Evolutionary conservation across 305 asterid species (phyloP), one percentile per base, ranked within the genome.

Genomic region (Solanum hybrid): DNA sequence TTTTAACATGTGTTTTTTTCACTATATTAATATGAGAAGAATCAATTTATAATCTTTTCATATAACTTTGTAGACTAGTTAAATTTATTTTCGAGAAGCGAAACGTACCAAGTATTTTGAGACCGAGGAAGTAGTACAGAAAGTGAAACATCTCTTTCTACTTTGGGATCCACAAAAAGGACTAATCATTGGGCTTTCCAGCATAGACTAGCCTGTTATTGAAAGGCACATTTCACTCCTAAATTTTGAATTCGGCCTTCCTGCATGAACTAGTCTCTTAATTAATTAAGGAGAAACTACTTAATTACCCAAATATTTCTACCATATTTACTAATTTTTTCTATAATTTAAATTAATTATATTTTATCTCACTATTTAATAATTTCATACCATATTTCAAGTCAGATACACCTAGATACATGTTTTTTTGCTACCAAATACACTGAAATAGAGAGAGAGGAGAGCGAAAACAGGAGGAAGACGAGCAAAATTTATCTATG

Each of bases 401-500:
- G 22, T 51, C 1, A 15, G 8, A 51, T 51, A 15, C 22, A 51
- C 1, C 3, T 14, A 45, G 1, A 45, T 5, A 45, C 3, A 15
- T 51, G 1, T 15, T 2, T 51, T 51, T 51, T 51, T 51, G 22
- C 7, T 51, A 51, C 5, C 65, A 45, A 13, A 45, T 45, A 45
- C 1, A 45, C 8, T 14, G 22, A 45, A 45, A 45, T 45, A 45
- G 61, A 13, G 3, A 45, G 61, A 45, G 3, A 41, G 1, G 1
- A 5, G 20, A 45, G 0, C 3, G 7, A 45, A 0, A 13, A 2
- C 3, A 45, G 0, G 7, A 45, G 7, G 6, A 41, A 41, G 57
- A 39, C 15, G 5, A 41, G 7, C 0, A 41, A 41, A 0, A 41
- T 41, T 1, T 13, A 0, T 41, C 61, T 41, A 13, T 13, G 0